phyloP scores from a whole-genome alignment of 2,329 filamentous ascomycete species.

The Claviceps spartinae region DNA sequence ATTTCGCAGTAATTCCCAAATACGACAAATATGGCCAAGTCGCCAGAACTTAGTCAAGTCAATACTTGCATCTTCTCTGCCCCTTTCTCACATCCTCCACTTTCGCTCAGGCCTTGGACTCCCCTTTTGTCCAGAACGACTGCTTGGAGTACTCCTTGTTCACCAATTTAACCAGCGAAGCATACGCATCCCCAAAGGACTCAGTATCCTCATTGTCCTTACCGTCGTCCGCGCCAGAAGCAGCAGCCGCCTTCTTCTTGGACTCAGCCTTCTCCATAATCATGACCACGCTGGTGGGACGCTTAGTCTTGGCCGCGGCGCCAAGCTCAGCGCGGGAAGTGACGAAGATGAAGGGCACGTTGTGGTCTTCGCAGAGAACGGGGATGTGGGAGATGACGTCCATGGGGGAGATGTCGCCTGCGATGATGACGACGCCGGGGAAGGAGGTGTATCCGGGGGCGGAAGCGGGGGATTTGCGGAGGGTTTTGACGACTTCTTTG shows the following conservation, averaged over 20 bases:
- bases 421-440: slow-evolving; percentile 75
- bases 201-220: slow-evolving; percentile 35
- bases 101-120: slow-evolving; percentile 15
- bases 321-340: slow-evolving; percentile 85
- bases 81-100: background rate
- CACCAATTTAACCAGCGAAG: slow-evolving; percentile 50
- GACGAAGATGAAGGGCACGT: slow-evolving; percentile 93
- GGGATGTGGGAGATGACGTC: slow-evolving; percentile 98
- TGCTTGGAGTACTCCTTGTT: slow-evolving; percentile 52
- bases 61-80: background rate
- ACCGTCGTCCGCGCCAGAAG: slow-evolving; percentile 23
- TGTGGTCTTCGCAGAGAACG: slow-evolving; percentile 95
- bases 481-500: slow-evolving; percentile 96
- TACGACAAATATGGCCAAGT: too few species aligned
- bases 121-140: slow-evolving; percentile 33
- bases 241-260: slow-evolving; percentile 30
- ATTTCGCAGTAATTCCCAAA: background rate
- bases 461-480: slow-evolving; percentile 74
- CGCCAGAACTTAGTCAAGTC: too few species aligned
- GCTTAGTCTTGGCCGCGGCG: slow-evolving; percentile 85
- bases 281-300: slow-evolving; percentile 95
- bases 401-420: slow-evolving; percentile 94
- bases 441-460: slow-evolving; percentile 49
- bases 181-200: slow-evolving; percentile 50
- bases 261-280: slow-evolving; percentile 45